phyloP scores from a whole-genome alignment of 2,329 filamentous ascomycete species.

The Colletotrichum sp. region DNA sequence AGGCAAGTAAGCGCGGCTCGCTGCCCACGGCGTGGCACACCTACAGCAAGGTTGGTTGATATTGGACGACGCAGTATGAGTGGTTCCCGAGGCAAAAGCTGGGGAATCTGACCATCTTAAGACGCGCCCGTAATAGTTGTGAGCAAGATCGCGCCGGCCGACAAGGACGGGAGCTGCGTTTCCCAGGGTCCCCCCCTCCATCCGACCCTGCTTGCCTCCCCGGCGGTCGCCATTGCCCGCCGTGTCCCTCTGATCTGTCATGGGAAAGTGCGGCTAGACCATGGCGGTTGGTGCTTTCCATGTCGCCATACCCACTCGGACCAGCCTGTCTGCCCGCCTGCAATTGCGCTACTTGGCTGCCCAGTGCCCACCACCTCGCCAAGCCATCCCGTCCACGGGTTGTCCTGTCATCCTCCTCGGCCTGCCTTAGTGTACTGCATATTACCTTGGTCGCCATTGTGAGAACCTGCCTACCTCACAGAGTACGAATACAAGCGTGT shows the following conservation, averaged over 20 bases:
- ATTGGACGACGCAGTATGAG: neutral
- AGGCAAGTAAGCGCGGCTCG: neutral
- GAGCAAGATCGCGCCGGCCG: neutral
- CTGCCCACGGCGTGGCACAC: neutral
- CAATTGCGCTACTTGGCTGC: neutral
- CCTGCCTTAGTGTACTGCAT: neutral
- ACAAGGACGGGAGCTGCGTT: neutral
- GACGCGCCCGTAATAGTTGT: neutral
- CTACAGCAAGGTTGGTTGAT: neutral
- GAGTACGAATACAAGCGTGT: neutral
- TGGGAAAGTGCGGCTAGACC: neutral
- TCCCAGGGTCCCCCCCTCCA: neutral
- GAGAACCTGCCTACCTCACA: neutral
- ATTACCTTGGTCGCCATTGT: neutral
- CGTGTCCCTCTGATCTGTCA: neutral
- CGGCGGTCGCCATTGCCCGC: neutral
- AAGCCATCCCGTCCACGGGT: neutral
- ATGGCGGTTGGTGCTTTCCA: neutral
- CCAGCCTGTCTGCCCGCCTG: neutral
- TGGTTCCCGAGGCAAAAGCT: conserved; percentile 9
- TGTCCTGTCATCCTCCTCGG: neutral
- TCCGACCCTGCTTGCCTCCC: neutral
- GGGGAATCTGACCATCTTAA: conserved; percentile 7
- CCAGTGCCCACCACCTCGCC: neutral
- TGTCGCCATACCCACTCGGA: neutral